Evolutionary conservation across 306 rosid species (phyloP), one percentile per base, ranked within the genome.

Genomic region (Luffa aegyptiaca): DNA sequence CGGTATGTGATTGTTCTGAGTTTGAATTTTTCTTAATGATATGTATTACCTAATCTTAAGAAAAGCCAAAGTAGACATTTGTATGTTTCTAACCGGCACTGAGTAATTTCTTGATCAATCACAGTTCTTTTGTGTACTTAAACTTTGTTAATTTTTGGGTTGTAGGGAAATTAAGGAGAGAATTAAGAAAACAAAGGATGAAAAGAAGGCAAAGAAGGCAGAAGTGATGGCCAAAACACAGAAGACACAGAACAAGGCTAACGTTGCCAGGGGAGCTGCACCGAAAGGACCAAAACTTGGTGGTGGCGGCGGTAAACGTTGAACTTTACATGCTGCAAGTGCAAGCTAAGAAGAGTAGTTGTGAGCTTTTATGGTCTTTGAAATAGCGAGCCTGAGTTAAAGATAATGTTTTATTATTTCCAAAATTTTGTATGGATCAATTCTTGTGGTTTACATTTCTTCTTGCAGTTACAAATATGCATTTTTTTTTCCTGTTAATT

Each of bases 111-210:
- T 1, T 44, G 0, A 42, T 10, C 16, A 31, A 33, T 5, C 36
- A 21, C 13, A 5, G 9, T 7, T 33, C 10, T 56, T 16, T 8
- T 48, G 17, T 33, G 0, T 17, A 5, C 20, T 9, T 33, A 3
- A 5, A 36, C 13, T 8, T 36, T 36, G n/a, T 12, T 16, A 11
- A 42, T 61, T 21, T 26, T 18, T 62, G 76, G 68, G 49, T 3
- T 80, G 82, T 65, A 90, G 91, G 85, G 93, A 90, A 82, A 88
- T 90, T 17, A 90, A 90, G 55, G 93, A 90, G 75, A 90, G 93
- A 78, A 88, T 90, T 59, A 90, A 88, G 84, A 90, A 90, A 65
- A 88, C 93, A 0, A 90, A 90, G 85, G 93, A 90, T 56, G 93
- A 90, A 79, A 90, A 90, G 83, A 90, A 90, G 83, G 91, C 93